Percentiles rank a stretch among this genome's conserved stretches.
phyloP scores from a whole-genome alignment of 805 yeast species.

The Cephaloascus albidus region DNA sequence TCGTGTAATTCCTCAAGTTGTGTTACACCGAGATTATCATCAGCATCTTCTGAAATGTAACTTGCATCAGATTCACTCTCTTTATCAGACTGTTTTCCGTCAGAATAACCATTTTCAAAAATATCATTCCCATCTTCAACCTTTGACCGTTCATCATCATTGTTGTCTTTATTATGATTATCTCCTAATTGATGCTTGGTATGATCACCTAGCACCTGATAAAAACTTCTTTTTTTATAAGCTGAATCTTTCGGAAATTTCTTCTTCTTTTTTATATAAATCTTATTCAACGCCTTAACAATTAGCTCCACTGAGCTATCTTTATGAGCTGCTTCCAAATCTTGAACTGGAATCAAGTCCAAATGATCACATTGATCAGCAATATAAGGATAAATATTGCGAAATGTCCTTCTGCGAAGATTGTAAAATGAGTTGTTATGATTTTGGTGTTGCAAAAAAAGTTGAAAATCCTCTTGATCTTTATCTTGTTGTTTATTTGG shows the following conservation, averaged over 20 bases:
- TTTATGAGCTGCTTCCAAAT: neutral
- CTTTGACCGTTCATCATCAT: conserved; percentile 1
- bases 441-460: neutral
- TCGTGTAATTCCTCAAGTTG: neutral
- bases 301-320: neutral
- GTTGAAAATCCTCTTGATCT: neutral
- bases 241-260: neutral
- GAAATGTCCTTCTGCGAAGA: neutral
- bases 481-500: neutral
- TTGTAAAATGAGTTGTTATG: neutral
- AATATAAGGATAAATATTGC: neutral
- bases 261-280: neutral
- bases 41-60: neutral
- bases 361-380: neutral
- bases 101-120: conserved; percentile 1
- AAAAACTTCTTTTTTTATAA: neutral
- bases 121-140: too few relatives aligned
- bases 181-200: neutral
- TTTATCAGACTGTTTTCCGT: neutral
- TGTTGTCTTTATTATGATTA: neutral
- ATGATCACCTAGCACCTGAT: neutral
- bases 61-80: neutral
- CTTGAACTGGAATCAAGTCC: neutral
- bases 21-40: neutral
- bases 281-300: neutral